These are phyloP conservation scores for Boletus speciosus DNA, from an alignment of 768 basidiomycete genomes.

Conservation along the genomic window DNA sequence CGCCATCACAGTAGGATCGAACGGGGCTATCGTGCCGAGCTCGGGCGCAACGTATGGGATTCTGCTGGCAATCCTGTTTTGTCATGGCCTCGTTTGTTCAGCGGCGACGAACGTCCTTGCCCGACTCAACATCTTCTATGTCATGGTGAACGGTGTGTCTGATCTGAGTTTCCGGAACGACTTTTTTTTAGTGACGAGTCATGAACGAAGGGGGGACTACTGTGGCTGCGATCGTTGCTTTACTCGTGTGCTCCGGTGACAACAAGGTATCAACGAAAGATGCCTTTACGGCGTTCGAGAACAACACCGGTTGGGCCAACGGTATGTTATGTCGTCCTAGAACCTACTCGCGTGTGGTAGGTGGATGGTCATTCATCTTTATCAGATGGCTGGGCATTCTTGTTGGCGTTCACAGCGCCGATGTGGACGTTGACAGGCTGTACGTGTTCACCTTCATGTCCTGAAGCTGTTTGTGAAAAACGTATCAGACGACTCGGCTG, in stretches of 20 bases:
- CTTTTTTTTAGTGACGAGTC: not conserved
- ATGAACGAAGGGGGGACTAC: constrained; percentile 53
- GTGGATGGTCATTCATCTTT: not conserved
- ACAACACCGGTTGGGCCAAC: constrained; percentile 65
- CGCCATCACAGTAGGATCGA: constrained; percentile 58
- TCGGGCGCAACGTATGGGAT: constrained; percentile 67
- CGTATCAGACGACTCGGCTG: constrained; percentile 65
- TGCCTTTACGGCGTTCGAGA: constrained; percentile 68
- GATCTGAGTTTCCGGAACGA: not conserved
- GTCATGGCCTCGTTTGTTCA: constrained; percentile 70
- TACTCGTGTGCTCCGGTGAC: constrained; percentile 55
- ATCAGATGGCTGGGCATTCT: constrained; percentile 71
- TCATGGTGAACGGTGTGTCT: constrained; percentile 55
- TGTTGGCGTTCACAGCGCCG: constrained; percentile 67
- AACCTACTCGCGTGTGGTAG: not conserved
- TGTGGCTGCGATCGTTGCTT: constrained; percentile 56
- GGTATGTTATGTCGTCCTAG: constrained; percentile 43
- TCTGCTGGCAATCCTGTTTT: constrained; percentile 56
- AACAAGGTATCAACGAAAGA: constrained; percentile 62
- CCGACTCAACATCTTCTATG: constrained; percentile 68
- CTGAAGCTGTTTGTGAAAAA: not conserved
- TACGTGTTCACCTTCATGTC: constrained; percentile 30
- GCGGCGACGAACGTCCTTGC: constrained; percentile 64
- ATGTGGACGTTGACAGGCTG: constrained; percentile 83
- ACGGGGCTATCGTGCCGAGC: constrained; percentile 50